Percentiles rank a stretch among this genome's conserved stretches.
phyloP scores from a whole-genome alignment of 2,329 filamentous ascomycete genomes.

The Thermoascus crustaceus region DNA sequence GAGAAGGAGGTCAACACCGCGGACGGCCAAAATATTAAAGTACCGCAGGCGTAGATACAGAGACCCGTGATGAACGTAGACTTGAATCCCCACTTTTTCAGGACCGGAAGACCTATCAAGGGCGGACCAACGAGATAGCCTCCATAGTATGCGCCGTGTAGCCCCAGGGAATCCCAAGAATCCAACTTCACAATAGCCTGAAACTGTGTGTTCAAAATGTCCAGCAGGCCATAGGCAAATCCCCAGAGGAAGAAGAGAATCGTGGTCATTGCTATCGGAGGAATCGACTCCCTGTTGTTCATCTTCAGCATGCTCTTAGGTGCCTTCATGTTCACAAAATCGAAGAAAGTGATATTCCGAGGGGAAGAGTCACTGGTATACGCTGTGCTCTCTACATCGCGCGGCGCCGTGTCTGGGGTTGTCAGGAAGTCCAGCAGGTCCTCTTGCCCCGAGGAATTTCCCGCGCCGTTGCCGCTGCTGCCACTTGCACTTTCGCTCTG shows the following conservation, averaged over 20 bases:
- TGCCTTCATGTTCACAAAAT: conserved; percentile 52
- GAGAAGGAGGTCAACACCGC: conserved; percentile 54
- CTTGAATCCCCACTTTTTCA: conserved; percentile 56
- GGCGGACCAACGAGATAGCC: conserved; percentile 52
- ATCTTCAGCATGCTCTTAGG: conserved; percentile 53
- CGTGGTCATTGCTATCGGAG: conserved; percentile 58
- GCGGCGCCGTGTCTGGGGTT: conserved; percentile 34
- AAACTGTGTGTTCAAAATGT: conserved; percentile 64
- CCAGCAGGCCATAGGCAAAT: conserved; percentile 78
- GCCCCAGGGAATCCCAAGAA: conserved; percentile 33
- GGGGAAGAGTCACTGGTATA: conserved; percentile 25
- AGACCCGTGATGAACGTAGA: conserved; percentile 53
- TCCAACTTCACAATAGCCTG: conserved; percentile 40
- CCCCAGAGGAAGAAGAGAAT: conserved; percentile 85
- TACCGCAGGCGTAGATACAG: conserved; percentile 54
- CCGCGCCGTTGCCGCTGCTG: conserved; percentile 8
- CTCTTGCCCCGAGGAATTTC: conserved; percentile 8
- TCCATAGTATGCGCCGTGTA: conserved; percentile 53
- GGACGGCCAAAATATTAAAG: conserved; percentile 57
- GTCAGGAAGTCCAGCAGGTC: conserved; percentile 48
- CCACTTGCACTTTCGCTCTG: conserved; percentile 11
- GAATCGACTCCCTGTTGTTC: conserved; percentile 49
- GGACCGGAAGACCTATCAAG: conserved; percentile 46
- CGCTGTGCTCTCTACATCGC: conserved; percentile 29
- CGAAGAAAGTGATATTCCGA: conserved; percentile 47